Percentiles rank a stretch among this genome's conserved stretches.
These are phyloP conservation scores for Scheffersomyces stambukii DNA, from an alignment of 1,139 yeast genomes.

Conservation along the genomic window DNA sequence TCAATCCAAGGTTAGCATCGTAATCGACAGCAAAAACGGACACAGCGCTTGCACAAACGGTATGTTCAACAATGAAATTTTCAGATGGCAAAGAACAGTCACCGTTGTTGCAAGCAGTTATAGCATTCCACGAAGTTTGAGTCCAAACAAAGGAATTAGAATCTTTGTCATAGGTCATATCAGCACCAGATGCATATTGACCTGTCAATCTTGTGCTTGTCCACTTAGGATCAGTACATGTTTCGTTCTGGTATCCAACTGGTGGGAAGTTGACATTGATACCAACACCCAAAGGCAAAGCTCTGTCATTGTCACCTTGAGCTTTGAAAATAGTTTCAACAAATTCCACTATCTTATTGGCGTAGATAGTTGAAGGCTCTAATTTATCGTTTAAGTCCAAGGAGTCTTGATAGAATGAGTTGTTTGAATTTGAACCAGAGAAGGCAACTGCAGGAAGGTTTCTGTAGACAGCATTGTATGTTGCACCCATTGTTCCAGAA, in stretches of 20 bases:
- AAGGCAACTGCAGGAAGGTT: conserved; percentile 42
- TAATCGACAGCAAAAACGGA: conserved; percentile 40
- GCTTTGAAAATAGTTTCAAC: conserved; percentile 28
- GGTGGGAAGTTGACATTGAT: conserved; percentile 39
- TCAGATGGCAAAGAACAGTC: conserved; percentile 36
- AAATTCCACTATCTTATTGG: conserved; percentile 27
- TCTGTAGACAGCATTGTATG: conserved; percentile 40
- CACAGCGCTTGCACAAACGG: conserved; percentile 30
- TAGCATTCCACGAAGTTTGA: conserved; percentile 14
- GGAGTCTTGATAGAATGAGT: conserved; percentile 38
- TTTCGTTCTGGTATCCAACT: conserved; percentile 32
- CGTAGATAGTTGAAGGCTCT: conserved; percentile 35
- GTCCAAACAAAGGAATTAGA: conserved; percentile 18
- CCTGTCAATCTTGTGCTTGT: conserved; percentile 38
- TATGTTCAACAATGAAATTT: conserved; percentile 18
- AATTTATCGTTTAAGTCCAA: conserved; percentile 27
- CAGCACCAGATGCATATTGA: conserved; percentile 22
- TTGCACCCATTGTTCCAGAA: conserved; percentile 46
- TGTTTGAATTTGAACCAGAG: conserved; percentile 42
- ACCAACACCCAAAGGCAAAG: conserved; percentile 40
- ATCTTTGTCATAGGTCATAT: conserved; percentile 28
- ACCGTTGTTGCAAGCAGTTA: conserved; percentile 28
- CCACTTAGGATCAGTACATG: conserved; percentile 32
- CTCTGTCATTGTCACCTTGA: conserved; percentile 26
- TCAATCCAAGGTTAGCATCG: conserved; percentile 31